Conservation (phyloP, 441 rosid species). For the Populus hybrid region DNA sequence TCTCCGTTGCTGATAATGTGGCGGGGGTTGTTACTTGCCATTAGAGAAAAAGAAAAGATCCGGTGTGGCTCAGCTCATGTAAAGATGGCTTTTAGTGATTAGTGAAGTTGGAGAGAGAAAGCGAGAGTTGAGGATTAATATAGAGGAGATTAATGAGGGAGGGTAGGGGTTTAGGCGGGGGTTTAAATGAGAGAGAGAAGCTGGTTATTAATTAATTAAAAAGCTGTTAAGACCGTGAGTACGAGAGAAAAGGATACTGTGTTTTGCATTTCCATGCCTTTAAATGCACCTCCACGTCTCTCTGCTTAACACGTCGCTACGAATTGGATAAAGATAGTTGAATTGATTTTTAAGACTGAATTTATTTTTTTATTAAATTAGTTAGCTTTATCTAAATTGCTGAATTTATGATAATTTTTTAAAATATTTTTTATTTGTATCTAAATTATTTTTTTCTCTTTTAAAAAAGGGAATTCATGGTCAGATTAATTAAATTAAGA, state of each 20-base stretch:
- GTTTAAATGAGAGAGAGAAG: slow-evolving; percentile 9
- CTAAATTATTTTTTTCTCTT: no score
- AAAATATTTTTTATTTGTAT: no score
- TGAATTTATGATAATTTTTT: no score
- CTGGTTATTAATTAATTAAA: background rate
- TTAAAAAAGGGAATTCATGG: no score
- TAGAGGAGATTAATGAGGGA: slow-evolving; percentile 8
- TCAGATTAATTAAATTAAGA: no score
- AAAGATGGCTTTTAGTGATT: background rate
- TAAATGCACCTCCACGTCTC: background rate
- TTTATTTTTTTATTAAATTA: no score
- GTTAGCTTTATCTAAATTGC: no score
- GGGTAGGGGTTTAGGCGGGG: slow-evolving; percentile 37
- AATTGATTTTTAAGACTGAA: no score
- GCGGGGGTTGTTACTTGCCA: slow-evolving; percentile 15
- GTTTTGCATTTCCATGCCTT: background rate
- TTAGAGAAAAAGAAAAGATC: slow-evolving; percentile 7
- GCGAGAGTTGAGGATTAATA: background rate
- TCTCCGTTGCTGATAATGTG: slow-evolving; percentile 32
- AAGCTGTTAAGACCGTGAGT: background rate
- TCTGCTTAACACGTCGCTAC: background rate
- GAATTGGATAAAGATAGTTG: background rate
- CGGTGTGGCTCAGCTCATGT: slow-evolving; percentile 17
- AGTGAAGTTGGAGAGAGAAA: slow-evolving; percentile 1
- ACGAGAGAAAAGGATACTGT: background rate